Evolutionary conservation across 768 basidiomycete genomes (phyloP), one percentile per base, ranked within the genome.

Genomic region (Lyophyllum semitale): DNA sequence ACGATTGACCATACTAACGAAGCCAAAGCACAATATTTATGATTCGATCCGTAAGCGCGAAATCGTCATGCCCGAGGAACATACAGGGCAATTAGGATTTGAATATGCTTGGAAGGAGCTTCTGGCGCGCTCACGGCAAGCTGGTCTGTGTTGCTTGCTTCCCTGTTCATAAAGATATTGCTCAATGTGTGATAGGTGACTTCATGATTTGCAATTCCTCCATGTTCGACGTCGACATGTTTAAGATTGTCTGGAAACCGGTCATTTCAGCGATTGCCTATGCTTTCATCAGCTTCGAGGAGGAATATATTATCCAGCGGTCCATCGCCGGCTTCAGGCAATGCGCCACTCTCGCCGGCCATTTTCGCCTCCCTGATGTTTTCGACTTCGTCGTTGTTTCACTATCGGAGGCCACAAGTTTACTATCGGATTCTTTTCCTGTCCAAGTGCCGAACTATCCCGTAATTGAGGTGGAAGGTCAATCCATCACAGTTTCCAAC

Each of bases 81-180:
- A 99, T 65, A 91, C 88, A 8, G 97, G 96, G 1, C 93, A 93
- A 66, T 81, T 96, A 42, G 97, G 97, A 8, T 99, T 99, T 68
- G 97, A 98, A 63, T 97, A 96, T 68, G 96, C 97, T 17, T 99
- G 97, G 97, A 98, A 97, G 68, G 95, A 98, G 62, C 77, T 99
- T 9, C 79, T 98, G 33, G 72, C 87, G 29, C 84, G 97, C 29
- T 85, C 95, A 42, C 81, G 86, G 53, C 86, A 85, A 67, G 84
- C 93, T 57, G 93, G 94, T 90, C 55, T 40, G 80, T 56, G 33
- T n/a, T 27, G 32, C 7, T 37, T 23, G 32, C 13, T 56, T 38
- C n/a, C 1, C 6, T 4, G 12, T 22, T 13, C 12, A n/a, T 2
- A 12, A 12, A 41, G 11, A 13, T 8, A 25, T 13, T 40, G 55